Conservation (phyloP, 2,329 filamentous ascomycete species). For the Lachnellula arida region DNA sequence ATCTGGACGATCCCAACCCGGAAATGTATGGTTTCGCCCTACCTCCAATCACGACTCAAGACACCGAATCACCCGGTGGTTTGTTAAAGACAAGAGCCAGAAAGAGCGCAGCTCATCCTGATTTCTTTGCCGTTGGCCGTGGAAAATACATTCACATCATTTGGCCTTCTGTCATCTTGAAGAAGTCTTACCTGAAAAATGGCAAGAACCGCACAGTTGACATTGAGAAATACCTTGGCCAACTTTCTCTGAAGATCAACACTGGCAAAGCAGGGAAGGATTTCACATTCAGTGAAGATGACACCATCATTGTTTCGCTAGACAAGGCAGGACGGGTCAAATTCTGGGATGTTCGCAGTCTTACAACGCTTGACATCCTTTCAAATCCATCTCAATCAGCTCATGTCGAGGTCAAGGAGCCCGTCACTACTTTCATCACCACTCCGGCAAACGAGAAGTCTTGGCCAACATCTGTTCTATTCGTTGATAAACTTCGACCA, state of each 20-base stretch:
- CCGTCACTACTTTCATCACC: slow-evolving; percentile 80
- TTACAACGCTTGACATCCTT: slow-evolving; percentile 46
- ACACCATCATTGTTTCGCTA: slow-evolving; percentile 87
- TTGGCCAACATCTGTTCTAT: slow-evolving; percentile 91
- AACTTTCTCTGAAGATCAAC: slow-evolving; percentile 87
- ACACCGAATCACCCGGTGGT: slow-evolving; percentile 86
- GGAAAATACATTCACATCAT: slow-evolving; percentile 96
- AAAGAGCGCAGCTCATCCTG: slow-evolving; percentile 80
- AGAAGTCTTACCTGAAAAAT: slow-evolving; percentile 58
- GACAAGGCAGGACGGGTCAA: slow-evolving; percentile 96
- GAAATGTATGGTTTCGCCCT: slow-evolving; percentile 86
- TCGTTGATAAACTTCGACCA: slow-evolving; percentile 93
- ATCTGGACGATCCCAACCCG: slow-evolving; percentile 71
- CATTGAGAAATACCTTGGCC: slow-evolving; percentile 79
- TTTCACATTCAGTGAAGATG: slow-evolving; percentile 96
- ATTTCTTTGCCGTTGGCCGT: slow-evolving; percentile 91
- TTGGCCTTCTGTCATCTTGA: slow-evolving; percentile 59
- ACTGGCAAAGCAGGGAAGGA: slow-evolving; percentile 98
- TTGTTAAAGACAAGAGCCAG: slow-evolving; percentile 94
- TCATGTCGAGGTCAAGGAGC: slow-evolving; percentile 72
- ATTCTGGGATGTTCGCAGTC: slow-evolving; percentile 92
- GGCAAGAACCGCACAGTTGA: slow-evolving; percentile 69
- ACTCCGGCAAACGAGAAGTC: slow-evolving; percentile 87
- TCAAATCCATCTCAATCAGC: slow-evolving; percentile 18
- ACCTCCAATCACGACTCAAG: slow-evolving; percentile 77